These are phyloP conservation scores for Cryptococcus deneoformans DNA, from an alignment of 1,284 basidiomycete species.

Conservation along the genomic window DNA sequence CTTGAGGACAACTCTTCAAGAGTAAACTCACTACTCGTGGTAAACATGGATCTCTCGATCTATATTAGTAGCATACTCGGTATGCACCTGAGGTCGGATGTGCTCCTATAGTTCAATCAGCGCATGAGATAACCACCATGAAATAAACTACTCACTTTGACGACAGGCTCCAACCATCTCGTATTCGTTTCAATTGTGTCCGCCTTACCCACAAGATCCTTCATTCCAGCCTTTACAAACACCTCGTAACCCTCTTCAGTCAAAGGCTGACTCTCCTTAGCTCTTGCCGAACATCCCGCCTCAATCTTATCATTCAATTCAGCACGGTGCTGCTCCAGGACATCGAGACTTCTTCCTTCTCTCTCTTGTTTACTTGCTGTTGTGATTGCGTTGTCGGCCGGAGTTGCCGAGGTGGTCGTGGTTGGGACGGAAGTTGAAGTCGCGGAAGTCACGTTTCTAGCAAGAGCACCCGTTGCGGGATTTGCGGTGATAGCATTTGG, in stretches of 20 bases:
- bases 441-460: too few species aligned
- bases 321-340: not conserved
- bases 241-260: constrained; percentile 15
- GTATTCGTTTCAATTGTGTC: constrained; percentile 39
- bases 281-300: not conserved
- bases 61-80: constrained; percentile 33
- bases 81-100: constrained; percentile 31
- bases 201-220: constrained; percentile 14
- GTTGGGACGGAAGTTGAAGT: too few species aligned
- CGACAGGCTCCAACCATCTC: constrained; percentile 34
- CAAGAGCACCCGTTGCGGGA: too few species aligned
- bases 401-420: too few species aligned
- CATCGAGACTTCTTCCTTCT: not conserved
- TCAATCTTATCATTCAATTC: constrained; percentile 15
- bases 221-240: constrained; percentile 27
- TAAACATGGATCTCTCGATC: constrained; percentile 36
- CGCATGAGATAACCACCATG: not conserved
- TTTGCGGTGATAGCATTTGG: too few species aligned
- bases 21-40: constrained; percentile 37
- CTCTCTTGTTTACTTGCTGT: not conserved
- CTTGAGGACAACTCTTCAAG: too few species aligned
- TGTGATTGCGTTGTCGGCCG: not conserved
- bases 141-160: constrained; percentile 28
- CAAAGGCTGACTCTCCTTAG: not conserved
- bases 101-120: constrained; percentile 27